Evolutionary conservation across 495 filamentous ascomycete species (phyloP).

Genomic region (Trypethelium eluteriae): DNA sequence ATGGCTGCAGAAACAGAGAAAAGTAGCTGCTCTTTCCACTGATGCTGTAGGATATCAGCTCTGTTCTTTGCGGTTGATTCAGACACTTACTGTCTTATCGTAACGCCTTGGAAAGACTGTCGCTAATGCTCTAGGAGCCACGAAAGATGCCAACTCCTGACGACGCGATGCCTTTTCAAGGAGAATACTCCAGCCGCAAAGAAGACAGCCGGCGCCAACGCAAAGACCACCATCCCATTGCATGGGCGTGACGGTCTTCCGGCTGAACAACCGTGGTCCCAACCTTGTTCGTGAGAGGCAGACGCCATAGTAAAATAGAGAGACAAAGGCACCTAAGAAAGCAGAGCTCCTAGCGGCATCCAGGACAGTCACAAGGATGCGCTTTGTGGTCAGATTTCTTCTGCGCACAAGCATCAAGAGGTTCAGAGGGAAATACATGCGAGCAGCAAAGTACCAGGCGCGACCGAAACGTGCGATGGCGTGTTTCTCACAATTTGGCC

Average conservation of each 20-base stretch:
- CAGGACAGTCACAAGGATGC: slow-evolving; percentile 44
- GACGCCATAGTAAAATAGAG: slow-evolving; percentile 80
- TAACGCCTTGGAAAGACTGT: slow-evolving; percentile 71
- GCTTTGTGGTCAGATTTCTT: slow-evolving; percentile 33
- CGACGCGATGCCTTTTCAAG: slow-evolving; percentile 61
- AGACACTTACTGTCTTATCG: slow-evolving; percentile 45
- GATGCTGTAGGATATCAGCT: slow-evolving; percentile 41
- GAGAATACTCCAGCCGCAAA: slow-evolving; percentile 82
- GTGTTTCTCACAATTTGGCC: slow-evolving; percentile 71
- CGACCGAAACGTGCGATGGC: slow-evolving; percentile 60
- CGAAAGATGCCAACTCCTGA: slow-evolving; percentile 77
- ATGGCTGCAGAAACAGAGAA: slow-evolving; percentile 71
- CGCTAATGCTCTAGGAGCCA: slow-evolving; percentile 73
- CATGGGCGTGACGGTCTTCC: slow-evolving; percentile 45
- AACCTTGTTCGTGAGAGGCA: slow-evolving; percentile 75
- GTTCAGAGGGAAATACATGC: slow-evolving; percentile 75
- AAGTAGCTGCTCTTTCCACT: slow-evolving; percentile 65
- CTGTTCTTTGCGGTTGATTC: neutral
- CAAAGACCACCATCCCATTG: slow-evolving; percentile 66
- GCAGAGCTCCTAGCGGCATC: slow-evolving; percentile 66
- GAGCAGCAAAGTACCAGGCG: slow-evolving; percentile 67
- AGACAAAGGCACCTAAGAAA: slow-evolving; percentile 76
- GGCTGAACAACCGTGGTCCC: slow-evolving; percentile 59
- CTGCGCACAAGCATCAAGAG: slow-evolving; percentile 41
- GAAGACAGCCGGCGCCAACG: slow-evolving; percentile 62